phyloP scores from a whole-genome alignment of 192 early-diverging fungal species.

The Podila clonocystis region DNA sequence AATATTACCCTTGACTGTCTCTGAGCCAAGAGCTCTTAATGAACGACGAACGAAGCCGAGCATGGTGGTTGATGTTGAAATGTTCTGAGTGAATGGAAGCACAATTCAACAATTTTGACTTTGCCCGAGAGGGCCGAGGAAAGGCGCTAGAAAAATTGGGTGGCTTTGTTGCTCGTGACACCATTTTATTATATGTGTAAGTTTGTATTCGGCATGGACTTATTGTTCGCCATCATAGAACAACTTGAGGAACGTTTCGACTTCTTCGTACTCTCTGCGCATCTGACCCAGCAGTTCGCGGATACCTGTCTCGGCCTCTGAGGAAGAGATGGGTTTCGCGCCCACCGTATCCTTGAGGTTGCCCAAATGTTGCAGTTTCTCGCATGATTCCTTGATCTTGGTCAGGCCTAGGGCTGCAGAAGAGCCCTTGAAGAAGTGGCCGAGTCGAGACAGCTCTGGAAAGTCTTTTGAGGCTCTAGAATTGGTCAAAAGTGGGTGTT shows the following conservation, averaged over 20 bases:
- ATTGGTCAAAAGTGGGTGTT: background rate
- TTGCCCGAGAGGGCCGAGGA: no score
- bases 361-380: slow-evolving; percentile 89
- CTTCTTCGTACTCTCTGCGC: slow-evolving; percentile 77
- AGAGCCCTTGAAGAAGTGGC: slow-evolving; percentile 94
- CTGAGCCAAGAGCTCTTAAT: slow-evolving; percentile 28
- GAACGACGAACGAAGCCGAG: slow-evolving; percentile 42
- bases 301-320: slow-evolving; percentile 69
- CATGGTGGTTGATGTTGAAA: slow-evolving; percentile 6
- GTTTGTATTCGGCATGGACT: no score
- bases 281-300: slow-evolving; percentile 63
- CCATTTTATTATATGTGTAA: no score
- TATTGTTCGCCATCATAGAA: slow-evolving; percentile 67
- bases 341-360: slow-evolving; percentile 67
- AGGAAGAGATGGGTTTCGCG: slow-evolving; percentile 55
- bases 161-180: no score
- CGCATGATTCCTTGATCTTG: slow-evolving; percentile 84
- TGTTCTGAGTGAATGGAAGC: background rate
- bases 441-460: slow-evolving; percentile 75
- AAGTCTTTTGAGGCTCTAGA: slow-evolving; percentile 68
- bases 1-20: slow-evolving; percentile 34
- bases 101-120: no score
- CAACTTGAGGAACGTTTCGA: slow-evolving; percentile 70
- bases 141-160: no score
- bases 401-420: slow-evolving; percentile 87